Evolutionary conservation across 768 basidiomycete genomes (phyloP), one percentile per base, ranked within the genome.

Genomic region (Lactarius pseudohatsudake): DNA sequence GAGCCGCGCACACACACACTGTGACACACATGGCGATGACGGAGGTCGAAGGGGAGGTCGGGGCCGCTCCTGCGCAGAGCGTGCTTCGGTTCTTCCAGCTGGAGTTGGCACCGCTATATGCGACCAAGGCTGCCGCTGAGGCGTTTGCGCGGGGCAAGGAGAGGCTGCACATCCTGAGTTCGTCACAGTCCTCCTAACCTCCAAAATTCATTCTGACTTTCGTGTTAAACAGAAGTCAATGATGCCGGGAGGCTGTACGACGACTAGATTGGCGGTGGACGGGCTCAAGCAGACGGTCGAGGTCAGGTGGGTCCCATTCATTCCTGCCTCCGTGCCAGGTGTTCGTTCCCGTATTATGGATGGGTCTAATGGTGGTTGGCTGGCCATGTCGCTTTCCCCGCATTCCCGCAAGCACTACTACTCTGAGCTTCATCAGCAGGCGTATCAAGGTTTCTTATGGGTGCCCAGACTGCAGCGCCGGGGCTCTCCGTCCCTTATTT

Each of bases 361-460:
- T 11, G 34, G 9, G 9, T 36, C 10, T 3, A 36, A 8, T 36
- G 34, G 6, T 36, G 34, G 8, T 9, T 38, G 62, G 20, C 7
- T 38, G 57, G 62, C 36, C 62, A 64, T 57, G 13, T 64, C n/a
- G 62, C 50, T 4, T 3, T 64, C 7, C 26, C 62, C 16, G 54
- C 57, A 28, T 57, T 64, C 55, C 57, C 62, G 13, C 34, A 57
- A 5, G 54, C 36, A 13, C 40, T 64, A 26, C 36, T 63, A 32
- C 6, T 32, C 30, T 32, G 30, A 32, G 30, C 30, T 32, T 32
- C 30, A 32, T 32, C 30, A 7, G 30, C 30, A 32, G 30, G 30
- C 30, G 30, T 32, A 7, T 7, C 30, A 32, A 7, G 30, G 30
- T 32, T 32, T 32, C 30, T 32, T 32, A 32, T 32, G 30, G 28